Evolutionary conservation across 768 basidiomycete species (phyloP).

Genomic region (Leccinum variicolor): DNA sequence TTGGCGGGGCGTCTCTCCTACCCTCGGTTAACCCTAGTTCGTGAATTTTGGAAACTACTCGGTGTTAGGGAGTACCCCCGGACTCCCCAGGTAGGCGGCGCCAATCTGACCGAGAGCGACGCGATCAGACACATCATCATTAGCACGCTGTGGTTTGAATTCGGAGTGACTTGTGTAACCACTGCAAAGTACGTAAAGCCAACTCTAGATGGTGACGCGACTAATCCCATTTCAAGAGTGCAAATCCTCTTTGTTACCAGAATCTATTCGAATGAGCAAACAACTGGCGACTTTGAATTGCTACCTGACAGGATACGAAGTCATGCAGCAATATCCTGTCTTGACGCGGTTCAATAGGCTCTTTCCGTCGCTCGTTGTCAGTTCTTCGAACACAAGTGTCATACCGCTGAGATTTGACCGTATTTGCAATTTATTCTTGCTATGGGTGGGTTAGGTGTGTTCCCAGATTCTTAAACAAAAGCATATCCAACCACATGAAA

Average conservation of each 20-base stretch:
- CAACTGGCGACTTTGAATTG: background rate
- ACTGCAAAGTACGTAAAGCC: background rate
- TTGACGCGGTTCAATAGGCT: background rate
- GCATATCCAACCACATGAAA: background rate
- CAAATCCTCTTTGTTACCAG: conserved; percentile 5
- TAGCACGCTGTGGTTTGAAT: conserved; percentile 1
- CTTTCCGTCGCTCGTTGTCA: conserved; percentile 2
- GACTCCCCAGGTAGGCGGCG: background rate
- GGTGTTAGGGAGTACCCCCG: background rate
- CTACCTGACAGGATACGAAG: background rate
- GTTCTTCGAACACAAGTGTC: background rate
- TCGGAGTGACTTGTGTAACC: background rate
- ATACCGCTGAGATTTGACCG: background rate
- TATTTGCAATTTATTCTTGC: background rate
- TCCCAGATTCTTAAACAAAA: background rate
- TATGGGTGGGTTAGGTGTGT: conserved; percentile 2
- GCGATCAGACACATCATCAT: background rate
- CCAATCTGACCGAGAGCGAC: background rate
- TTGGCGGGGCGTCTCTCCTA: background rate
- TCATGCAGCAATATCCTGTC: conserved; percentile 5
- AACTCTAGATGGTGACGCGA: background rate
- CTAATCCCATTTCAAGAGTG: background rate
- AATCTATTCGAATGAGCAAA: conserved; percentile 6
- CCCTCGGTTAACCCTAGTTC: background rate
- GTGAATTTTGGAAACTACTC: background rate